Evolutionary conservation across 1,139 yeast genomes (phyloP), one percentile per base, ranked within the genome.

Genomic region (Lodderomyces theae): DNA sequence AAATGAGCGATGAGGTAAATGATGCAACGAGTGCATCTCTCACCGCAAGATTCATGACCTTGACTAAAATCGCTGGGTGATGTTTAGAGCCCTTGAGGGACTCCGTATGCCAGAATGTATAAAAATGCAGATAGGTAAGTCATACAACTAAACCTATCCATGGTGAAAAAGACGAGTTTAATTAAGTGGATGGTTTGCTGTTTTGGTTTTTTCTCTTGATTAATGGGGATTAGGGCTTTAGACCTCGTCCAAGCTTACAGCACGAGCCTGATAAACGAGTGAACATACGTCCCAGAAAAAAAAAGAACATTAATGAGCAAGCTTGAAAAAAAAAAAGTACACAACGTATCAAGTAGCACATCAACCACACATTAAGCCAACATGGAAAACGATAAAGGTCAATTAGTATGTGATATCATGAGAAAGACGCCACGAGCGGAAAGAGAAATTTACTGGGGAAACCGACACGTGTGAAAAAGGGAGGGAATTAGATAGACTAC

Each of bases 321-420:
- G 31, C 3, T 13, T 28, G 31, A 28, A 28, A 15, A 15, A 28
- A 28, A 24, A 11, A 9, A 24, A 24, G 10, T 10, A 23, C 7
- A n/a, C 16, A 5, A 25, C n/a, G 29, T 25, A 25, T 5, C 12
- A 5, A 25, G 16, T 25, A 25, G n/a, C 13, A n/a, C n/a, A n/a
- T n/a, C 31, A 28, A 13, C 31, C 31, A 28, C 31, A 28, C 5
- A 28, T 6, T 15, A 35, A 19, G 28, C 57, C 86, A 88, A 77
- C 69, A 92, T 92, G 98, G 97, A 92, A 85, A 92, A 92, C 98
- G 97, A 92, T 77, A 88, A 88, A 82, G 98, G 98, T 77, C 95
- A 88, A 82, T 85, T 90, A 80, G 97, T 87, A 86, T 75, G 96
- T 85, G 62, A 45, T 24, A 23, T 19, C 16, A 12, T 15, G 21